Evolutionary conservation across 1,284 basidiomycete genomes (phyloP).

Genomic region (Cutaneotrichosporon daszewskae): DNA sequence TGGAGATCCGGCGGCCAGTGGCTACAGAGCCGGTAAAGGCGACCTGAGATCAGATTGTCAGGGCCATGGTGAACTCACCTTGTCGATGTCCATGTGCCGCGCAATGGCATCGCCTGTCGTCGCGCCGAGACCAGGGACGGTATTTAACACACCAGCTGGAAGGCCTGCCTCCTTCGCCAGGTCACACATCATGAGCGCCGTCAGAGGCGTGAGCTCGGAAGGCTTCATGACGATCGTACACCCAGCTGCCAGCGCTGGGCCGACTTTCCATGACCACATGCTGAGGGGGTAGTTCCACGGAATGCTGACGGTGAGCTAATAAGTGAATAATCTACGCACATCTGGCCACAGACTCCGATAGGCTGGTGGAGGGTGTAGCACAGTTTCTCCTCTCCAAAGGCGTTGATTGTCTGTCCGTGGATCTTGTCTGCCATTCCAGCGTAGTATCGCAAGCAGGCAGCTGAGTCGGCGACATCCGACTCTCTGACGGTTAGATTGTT

Average conservation of each 20-base stretch:
- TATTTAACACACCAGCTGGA: constrained; percentile 86
- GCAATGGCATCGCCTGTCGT: constrained; percentile 79
- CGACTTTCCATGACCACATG: constrained; percentile 91
- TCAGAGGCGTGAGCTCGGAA: constrained; percentile 83
- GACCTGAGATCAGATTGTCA: too few relatives aligned
- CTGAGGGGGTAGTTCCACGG: constrained; percentile 89
- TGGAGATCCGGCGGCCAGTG: constrained; percentile 79
- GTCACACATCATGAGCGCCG: constrained; percentile 60
- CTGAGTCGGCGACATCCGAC: constrained; percentile 75
- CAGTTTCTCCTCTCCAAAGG: constrained; percentile 57
- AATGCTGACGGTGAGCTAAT: constrained; percentile 54
- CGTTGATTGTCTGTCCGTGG: constrained; percentile 49
- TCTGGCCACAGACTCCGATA: constrained; percentile 86
- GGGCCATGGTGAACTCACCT: too few relatives aligned
- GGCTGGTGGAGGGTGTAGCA: constrained; percentile 87
- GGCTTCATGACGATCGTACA: constrained; percentile 55
- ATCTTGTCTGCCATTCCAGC: constrained; percentile 64
- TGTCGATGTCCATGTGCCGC: constrained; percentile 70
- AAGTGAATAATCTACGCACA: constrained; percentile 53
- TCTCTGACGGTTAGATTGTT: too few relatives aligned
- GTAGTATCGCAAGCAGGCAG: constrained; percentile 73
- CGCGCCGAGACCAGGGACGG: constrained; percentile 71
- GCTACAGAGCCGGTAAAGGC: constrained; percentile 59
- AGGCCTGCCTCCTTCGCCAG: constrained; percentile 55
- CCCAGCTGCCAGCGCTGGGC: constrained; percentile 72